Evolutionary conservation across 148 eudicot species (phyloP).

Genomic region (Vaccinium corymbosum): DNA sequence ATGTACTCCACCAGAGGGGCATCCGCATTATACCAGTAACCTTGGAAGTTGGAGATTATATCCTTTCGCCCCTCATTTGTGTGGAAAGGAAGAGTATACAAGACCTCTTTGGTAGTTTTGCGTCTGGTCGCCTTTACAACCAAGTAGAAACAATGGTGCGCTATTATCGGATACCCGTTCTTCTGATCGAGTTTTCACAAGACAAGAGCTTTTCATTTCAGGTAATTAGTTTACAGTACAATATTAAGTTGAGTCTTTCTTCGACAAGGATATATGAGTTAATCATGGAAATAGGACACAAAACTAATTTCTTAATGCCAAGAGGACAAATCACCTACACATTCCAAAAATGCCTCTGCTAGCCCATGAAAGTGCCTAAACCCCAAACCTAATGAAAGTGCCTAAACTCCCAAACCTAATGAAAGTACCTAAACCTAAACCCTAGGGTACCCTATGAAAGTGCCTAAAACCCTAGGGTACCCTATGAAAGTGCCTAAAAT

Average conservation of each 20-base stretch:
- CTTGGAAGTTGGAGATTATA: slow-evolving; percentile 97
- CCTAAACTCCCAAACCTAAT: no score
- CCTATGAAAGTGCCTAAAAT: no score
- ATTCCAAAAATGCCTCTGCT: no score
- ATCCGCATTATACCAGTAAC: slow-evolving; percentile 93
- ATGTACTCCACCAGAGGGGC: slow-evolving; percentile 97
- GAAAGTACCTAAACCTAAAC: no score
- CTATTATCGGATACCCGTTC: slow-evolving; percentile 88
- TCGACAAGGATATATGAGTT: no score
- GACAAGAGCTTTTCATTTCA: slow-evolving; percentile 99
- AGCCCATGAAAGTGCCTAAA: no score
- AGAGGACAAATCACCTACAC: no score
- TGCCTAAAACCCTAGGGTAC: no score
- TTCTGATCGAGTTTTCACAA: slow-evolving; percentile 93
- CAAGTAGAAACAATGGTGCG: slow-evolving; percentile 96
- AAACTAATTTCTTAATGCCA: no score
- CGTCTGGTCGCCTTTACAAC: slow-evolving; percentile 88
- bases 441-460: no score
- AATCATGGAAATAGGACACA: no score
- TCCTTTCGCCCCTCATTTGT: slow-evolving; percentile 87
- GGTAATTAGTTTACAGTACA: slow-evolving; percentile 43
- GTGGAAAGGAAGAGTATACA: slow-evolving; percentile 97
- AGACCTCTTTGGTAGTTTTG: slow-evolving; percentile 92
- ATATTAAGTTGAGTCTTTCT: not conserved
- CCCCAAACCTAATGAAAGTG: no score